Evolutionary conservation across 306 rosid species (phyloP).

Genomic region (Rosa lucieae): DNA sequence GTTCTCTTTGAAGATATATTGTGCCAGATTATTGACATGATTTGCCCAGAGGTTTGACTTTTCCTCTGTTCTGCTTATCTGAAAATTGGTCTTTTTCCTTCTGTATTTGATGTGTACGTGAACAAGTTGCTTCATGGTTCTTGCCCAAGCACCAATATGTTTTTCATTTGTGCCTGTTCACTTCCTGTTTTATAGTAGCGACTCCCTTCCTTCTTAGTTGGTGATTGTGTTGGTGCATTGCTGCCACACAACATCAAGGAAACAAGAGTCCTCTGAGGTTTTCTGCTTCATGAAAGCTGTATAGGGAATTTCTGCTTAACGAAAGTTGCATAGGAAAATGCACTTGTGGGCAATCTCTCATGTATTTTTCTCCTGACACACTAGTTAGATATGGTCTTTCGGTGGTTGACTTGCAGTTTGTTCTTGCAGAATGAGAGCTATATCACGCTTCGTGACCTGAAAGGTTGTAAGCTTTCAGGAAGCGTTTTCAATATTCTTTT

Average conservation of each 20-base stretch:
- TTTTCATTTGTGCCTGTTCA: background rate
- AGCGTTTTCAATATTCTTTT: constrained; percentile 91
- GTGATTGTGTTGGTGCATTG: background rate
- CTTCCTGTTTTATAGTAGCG: background rate
- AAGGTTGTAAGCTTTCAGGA: constrained; percentile 95
- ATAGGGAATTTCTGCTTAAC: background rate
- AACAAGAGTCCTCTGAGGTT: background rate
- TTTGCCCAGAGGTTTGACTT: constrained; percentile 82
- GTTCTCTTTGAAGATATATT: constrained; percentile 98
- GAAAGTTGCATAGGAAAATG: background rate
- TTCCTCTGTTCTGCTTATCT: constrained; percentile 19
- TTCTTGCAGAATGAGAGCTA: constrained; percentile 73
- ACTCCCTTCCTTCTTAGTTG: background rate
- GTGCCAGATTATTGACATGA: constrained; percentile 97
- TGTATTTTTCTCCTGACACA: background rate
- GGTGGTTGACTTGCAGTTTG: constrained; percentile 21
- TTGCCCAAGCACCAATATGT: background rate
- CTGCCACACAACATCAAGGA: background rate
- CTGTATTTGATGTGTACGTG: background rate
- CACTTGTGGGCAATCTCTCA: background rate
- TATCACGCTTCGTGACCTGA: constrained; percentile 75
- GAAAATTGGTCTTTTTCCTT: background rate
- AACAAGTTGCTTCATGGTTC: background rate
- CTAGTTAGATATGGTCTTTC: background rate
- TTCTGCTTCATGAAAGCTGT: constrained; percentile 2